Percentiles rank a stretch among this genome's conserved stretches.
These are phyloP conservation scores for Lasiodiplodia citricola DNA, from an alignment of 2,329 filamentous ascomycete species.

Conservation along the genomic window DNA sequence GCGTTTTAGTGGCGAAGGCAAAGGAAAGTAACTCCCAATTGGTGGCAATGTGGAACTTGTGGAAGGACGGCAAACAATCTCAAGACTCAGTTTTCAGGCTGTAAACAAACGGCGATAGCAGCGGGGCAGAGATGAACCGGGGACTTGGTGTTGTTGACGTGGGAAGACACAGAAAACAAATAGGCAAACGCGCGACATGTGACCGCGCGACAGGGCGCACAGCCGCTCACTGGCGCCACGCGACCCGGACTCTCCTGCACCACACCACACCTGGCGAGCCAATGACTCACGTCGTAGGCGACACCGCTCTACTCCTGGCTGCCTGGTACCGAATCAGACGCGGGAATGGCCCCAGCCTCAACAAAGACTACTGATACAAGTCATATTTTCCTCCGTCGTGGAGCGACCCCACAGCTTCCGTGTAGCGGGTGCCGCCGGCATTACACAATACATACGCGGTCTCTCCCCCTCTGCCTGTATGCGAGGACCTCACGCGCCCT, in stretches of 20 bases:
- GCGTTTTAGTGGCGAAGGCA: neutral
- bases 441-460: slow-evolving; percentile 6
- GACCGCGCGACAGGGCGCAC: slow-evolving; percentile 16
- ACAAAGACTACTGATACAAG: slow-evolving; percentile 9
- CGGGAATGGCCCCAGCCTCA: neutral
- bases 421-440: neutral
- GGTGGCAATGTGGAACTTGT: neutral
- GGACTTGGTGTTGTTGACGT: neutral
- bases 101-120: neutral
- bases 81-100: neutral
- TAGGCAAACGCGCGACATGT: slow-evolving; percentile 17
- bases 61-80: neutral
- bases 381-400: neutral
- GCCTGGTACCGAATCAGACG: slow-evolving; percentile 11
- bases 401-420: neutral
- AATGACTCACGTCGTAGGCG: slow-evolving; percentile 21
- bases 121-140: neutral
- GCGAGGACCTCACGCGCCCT: neutral
- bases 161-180: slow-evolving; percentile 1
- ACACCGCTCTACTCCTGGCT: neutral
- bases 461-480: neutral
- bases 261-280: neutral
- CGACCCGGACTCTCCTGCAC: slow-evolving; percentile 1
- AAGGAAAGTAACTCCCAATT: neutral
- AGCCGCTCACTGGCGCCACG: neutral